A percentile compares a stretch with the other conserved stretches of the same genome.
Evolutionary conservation across 2,329 filamentous ascomycete genomes (phyloP).

Genomic region (Sarocladium oryzae): DNA sequence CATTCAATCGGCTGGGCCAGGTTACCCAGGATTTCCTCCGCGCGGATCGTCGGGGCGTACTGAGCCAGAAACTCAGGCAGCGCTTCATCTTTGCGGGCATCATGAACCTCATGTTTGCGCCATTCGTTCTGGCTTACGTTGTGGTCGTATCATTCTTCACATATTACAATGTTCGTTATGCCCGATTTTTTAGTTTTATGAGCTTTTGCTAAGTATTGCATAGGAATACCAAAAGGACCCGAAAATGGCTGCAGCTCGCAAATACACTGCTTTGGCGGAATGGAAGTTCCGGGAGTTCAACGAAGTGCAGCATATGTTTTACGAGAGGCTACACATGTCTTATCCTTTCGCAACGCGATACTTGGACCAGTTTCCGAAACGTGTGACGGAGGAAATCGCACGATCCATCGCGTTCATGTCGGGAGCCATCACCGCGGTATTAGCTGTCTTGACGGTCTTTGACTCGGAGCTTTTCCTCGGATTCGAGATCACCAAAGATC

Average conservation of each 20-base stretch:
- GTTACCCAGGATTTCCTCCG: slow-evolving; percentile 81
- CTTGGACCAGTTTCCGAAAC: slow-evolving; percentile 92
- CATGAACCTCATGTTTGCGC: slow-evolving; percentile 80
- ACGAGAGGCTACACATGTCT: slow-evolving; percentile 86
- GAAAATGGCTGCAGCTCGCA: slow-evolving; percentile 69
- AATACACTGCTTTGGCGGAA: slow-evolving; percentile 88
- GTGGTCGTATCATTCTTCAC: slow-evolving; percentile 87
- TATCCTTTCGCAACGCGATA: slow-evolving; percentile 90
- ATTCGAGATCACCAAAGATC: slow-evolving; percentile 85
- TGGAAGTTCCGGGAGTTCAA: slow-evolving; percentile 99
- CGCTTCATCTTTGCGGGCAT: slow-evolving; percentile 78
- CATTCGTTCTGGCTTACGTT: slow-evolving; percentile 81
- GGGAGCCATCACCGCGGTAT: slow-evolving; percentile 77
- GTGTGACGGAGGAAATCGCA: slow-evolving; percentile 80
- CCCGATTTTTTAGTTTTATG: background rate
- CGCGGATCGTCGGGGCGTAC: slow-evolving; percentile 67
- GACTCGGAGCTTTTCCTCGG: slow-evolving; percentile 86
- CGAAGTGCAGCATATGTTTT: slow-evolving; percentile 86
- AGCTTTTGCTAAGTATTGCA: background rate
- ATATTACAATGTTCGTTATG: slow-evolving; percentile 69
- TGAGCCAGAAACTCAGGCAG: slow-evolving; percentile 71
- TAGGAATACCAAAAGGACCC: slow-evolving; percentile 95
- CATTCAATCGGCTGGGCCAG: slow-evolving; percentile 85
- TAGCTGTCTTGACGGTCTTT: slow-evolving; percentile 76
- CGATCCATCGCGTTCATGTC: slow-evolving; percentile 82